Evolutionary conservation across 2,329 filamentous ascomycete genomes (phyloP).

Genomic region (Cercospora janseana): DNA sequence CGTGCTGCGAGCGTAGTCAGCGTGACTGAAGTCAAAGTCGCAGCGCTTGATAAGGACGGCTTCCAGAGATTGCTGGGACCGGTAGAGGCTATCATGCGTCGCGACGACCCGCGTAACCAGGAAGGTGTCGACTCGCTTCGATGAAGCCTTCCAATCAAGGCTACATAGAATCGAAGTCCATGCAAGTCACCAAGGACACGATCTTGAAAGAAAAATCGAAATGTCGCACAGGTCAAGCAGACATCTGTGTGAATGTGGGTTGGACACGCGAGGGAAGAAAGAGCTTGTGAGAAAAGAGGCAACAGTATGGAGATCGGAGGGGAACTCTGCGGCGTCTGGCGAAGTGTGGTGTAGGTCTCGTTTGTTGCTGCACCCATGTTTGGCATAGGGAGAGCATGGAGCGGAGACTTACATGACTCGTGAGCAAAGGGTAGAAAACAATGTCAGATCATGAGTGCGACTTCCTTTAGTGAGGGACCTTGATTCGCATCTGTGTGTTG

Average conservation of each 20-base stretch:
- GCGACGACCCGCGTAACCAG: conserved; percentile 59
- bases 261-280: too few species aligned
- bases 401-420: neutral
- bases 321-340: neutral
- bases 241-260: too few species aligned
- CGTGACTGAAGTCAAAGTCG: conserved; percentile 85
- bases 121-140: conserved; percentile 27
- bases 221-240: too few species aligned
- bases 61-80: conserved; percentile 92
- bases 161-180: too few species aligned
- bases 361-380: neutral
- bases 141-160: too few species aligned
- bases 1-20: conserved; percentile 86
- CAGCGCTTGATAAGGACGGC: conserved; percentile 85
- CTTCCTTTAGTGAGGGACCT: neutral
- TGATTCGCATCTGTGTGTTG: too few species aligned
- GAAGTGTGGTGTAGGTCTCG: conserved; percentile 1
- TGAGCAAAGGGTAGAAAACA: conserved; percentile 5
- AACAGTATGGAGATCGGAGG: too few species aligned
- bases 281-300: too few species aligned
- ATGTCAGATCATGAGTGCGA: neutral
- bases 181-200: too few species aligned
- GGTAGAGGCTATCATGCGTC: conserved; percentile 90
- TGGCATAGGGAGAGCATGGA: neutral
- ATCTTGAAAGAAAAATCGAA: too few species aligned